Percentiles rank a stretch among this genome's conserved stretches.
Conservation (phyloP, 1,284 basidiomycete genomes). For the Coniophora puteana region DNA sequence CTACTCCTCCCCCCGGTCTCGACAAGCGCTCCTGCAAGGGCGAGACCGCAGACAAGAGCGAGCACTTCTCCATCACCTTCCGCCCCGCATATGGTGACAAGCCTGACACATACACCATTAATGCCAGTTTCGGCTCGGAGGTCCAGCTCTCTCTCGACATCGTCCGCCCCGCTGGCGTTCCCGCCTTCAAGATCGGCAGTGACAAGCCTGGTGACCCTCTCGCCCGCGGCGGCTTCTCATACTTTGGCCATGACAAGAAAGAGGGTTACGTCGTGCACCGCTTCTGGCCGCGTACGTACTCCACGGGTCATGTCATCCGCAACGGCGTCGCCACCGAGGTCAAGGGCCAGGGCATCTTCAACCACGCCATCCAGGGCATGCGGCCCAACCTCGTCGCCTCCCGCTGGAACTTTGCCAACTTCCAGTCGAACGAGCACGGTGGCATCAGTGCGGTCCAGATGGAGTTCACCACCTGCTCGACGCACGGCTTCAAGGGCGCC, state of each 20-base stretch:
- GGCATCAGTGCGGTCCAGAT: constrained; percentile 88
- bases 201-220: no score
- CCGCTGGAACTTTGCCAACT: constrained; percentile 95
- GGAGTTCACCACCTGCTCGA: constrained; percentile 89
- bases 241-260: constrained; percentile 83
- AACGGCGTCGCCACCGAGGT: constrained; percentile 67
- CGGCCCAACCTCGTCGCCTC: constrained; percentile 91
- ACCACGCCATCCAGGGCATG: constrained; percentile 99
- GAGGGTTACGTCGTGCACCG: constrained; percentile 92
- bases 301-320: constrained; percentile 69
- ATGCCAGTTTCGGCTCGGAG: constrained; percentile 77
- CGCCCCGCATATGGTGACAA: constrained; percentile 63
- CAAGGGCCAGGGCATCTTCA: constrained; percentile 85
- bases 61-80: constrained; percentile 84
- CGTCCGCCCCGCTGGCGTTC: constrained; percentile 62
- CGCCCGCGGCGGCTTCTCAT: constrained; percentile 86
- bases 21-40: constrained; percentile 90
- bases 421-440: constrained; percentile 70
- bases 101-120: constrained; percentile 78
- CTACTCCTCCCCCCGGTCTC: constrained; percentile 63
- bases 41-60: constrained; percentile 89
- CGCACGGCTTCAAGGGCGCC: constrained; percentile 69
- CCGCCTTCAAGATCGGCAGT: constrained; percentile 91
- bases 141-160: constrained; percentile 81
- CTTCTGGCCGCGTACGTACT: constrained; percentile 81